These are phyloP conservation scores for Pythium chondricola DNA, from an alignment of 352 stramenopile species.

Conservation along the genomic window DNA sequence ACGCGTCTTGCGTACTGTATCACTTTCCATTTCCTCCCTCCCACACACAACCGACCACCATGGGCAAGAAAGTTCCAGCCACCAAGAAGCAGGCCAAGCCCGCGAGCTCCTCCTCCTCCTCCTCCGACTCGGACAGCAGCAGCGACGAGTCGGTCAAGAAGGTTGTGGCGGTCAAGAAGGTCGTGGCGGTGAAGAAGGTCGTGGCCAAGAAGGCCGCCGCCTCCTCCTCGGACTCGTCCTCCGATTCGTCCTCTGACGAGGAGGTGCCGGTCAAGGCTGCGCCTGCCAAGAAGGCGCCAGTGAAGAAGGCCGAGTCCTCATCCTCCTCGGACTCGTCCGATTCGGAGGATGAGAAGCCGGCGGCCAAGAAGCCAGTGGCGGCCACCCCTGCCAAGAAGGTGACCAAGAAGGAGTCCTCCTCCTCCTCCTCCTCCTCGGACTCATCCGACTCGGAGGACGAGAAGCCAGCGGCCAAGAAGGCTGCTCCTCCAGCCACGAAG, in stretches of 20 bases:
- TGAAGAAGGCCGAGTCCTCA: slow-evolving; percentile 31
- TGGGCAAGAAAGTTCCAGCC: slow-evolving; percentile 37
- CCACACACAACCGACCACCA: slow-evolving; percentile 10
- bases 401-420: slow-evolving; percentile 39
- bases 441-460: slow-evolving; percentile 68
- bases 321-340: slow-evolving; percentile 17
- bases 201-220: slow-evolving; percentile 5
- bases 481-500: slow-evolving; percentile 35
- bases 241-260: slow-evolving; percentile 29
- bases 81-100: slow-evolving; percentile 33
- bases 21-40: not conserved
- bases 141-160: slow-evolving; percentile 38
- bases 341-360: slow-evolving; percentile 18
- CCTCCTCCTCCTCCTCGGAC: slow-evolving; percentile 54
- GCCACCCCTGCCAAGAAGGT: slow-evolving; percentile 23
- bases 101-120: slow-evolving; percentile 28
- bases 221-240: slow-evolving; percentile 10
- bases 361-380: slow-evolving; percentile 21
- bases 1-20: not conserved
- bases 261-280: slow-evolving; percentile 20
- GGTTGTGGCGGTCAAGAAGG: slow-evolving; percentile 34
- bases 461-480: slow-evolving; percentile 26
- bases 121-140: slow-evolving; percentile 31
- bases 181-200: slow-evolving; percentile 11
- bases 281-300: slow-evolving; percentile 20